phyloP scores from a whole-genome alignment of 106 monocot genomes.

The Dendrobium huoshanense region DNA sequence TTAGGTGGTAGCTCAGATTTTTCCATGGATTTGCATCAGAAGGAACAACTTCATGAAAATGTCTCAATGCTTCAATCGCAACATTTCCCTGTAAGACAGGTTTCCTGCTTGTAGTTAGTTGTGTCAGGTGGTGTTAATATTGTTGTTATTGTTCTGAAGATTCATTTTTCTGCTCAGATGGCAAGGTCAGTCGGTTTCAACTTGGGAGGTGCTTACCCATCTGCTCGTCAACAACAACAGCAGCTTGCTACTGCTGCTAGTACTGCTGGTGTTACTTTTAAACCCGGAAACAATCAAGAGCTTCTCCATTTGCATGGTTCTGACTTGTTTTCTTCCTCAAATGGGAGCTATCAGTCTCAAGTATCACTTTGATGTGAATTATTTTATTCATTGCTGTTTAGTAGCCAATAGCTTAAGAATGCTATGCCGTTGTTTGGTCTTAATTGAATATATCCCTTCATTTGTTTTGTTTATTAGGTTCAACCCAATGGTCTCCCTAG shows the following conservation, averaged over 20 bases:
- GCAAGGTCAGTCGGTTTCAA: constrained; percentile 56
- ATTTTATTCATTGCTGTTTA: neutral
- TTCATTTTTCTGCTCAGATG: constrained; percentile 34
- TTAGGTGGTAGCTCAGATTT: constrained; percentile 62
- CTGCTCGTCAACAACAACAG: constrained; percentile 51
- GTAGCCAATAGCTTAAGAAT: no score
- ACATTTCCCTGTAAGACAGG: constrained; percentile 58
- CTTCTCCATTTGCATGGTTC: constrained; percentile 44
- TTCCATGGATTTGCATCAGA: constrained; percentile 83
- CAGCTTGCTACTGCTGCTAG: constrained; percentile 35
- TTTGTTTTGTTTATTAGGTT: constrained; percentile 20
- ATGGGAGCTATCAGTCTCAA: constrained; percentile 45
- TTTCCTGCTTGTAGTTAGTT: neutral
- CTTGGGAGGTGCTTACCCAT: constrained; percentile 58
- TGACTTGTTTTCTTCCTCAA: constrained; percentile 45
- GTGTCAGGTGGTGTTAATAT: neutral
- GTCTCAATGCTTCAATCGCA: constrained; percentile 79
- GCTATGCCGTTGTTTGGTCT: neutral
- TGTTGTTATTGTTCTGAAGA: neutral
- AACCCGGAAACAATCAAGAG: constrained; percentile 38
- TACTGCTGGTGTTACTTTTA: neutral
- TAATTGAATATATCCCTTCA: neutral
- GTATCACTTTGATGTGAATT: constrained; percentile 10
- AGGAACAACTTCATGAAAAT: constrained; percentile 90
- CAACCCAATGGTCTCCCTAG: constrained; percentile 60